Conservation (phyloP, 139 green algal species). For the Asterochloris erici region DNA sequence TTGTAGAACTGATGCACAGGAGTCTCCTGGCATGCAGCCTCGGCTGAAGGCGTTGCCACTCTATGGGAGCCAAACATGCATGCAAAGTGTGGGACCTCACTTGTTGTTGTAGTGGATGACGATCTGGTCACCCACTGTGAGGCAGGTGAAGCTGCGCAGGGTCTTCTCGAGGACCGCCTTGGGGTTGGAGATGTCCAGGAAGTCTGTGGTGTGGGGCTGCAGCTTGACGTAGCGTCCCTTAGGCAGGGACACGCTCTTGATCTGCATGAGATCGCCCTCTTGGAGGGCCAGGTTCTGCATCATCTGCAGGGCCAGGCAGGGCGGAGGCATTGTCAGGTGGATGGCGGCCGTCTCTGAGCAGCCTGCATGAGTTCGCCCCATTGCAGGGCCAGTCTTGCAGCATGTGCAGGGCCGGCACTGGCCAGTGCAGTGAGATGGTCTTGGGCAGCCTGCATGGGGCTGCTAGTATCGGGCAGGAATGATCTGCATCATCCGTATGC, state of each 20-base stretch:
- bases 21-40: no score
- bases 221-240: slow-evolving; percentile 97
- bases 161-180: slow-evolving; percentile 95
- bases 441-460: no score
- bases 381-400: background rate
- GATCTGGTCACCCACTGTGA: slow-evolving; percentile 79
- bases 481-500: no score
- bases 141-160: slow-evolving; percentile 66
- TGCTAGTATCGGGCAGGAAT: no score
- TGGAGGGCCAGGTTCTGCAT: slow-evolving; percentile 95
- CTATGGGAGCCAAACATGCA: no score
- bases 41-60: no score
- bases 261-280: slow-evolving; percentile 85
- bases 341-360: slow-evolving; percentile 11
- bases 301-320: slow-evolving; percentile 85
- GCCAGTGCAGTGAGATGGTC: background rate
- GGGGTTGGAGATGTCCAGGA: slow-evolving; percentile 96
- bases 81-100: slow-evolving; percentile 27
- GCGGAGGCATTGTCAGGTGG: slow-evolving; percentile 4
- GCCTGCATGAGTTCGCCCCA: background rate
- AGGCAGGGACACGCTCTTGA: slow-evolving; percentile 80
- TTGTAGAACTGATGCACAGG: no score
- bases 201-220: slow-evolving; percentile 94
- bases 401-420: background rate
- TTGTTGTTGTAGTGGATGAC: slow-evolving; percentile 93